Percentiles rank a stretch among this genome's conserved stretches.
phyloP scores from a whole-genome alignment of 306 rosid species.

The Cyclanthera cordifolia region DNA sequence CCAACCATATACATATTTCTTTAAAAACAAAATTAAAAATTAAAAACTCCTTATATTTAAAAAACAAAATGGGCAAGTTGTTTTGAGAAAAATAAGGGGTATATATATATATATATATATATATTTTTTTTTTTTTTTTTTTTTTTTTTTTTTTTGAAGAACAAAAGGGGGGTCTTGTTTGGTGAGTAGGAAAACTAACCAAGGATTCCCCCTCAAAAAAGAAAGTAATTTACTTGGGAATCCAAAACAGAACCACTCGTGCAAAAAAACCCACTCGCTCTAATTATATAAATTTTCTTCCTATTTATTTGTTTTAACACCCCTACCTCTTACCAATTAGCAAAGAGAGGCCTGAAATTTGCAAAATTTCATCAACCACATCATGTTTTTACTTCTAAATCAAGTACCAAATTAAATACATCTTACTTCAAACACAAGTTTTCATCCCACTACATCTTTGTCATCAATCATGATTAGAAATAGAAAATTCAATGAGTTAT shows the following conservation, averaged over 20 bases:
- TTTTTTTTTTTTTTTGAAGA: too few species aligned
- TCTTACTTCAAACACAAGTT: neutral
- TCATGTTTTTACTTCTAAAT: neutral
- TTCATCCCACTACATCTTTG: neutral
- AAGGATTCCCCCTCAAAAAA: constrained; percentile 7
- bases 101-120: too few species aligned
- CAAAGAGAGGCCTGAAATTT: neutral
- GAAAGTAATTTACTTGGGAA: constrained; percentile 34
- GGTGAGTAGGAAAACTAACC: constrained; percentile 11
- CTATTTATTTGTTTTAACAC: neutral
- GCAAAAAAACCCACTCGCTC: constrained; percentile 44
- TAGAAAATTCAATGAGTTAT: neutral
- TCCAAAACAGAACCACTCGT: constrained; percentile 46
- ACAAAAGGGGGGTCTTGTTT: too few species aligned
- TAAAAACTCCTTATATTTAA: too few species aligned
- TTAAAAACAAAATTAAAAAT: too few species aligned
- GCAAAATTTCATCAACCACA: neutral
- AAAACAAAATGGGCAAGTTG: too few species aligned
- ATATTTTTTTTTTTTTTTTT: too few species aligned
- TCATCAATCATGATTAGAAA: neutral
- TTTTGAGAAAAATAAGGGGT: too few species aligned
- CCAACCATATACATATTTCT: too few species aligned
- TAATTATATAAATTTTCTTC: constrained; percentile 3
- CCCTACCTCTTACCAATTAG: neutral
- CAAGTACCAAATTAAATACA: neutral